A percentile compares a stretch with the other conserved stretches of the same genome.
phyloP scores from a whole-genome alignment of 1,139 yeast genomes.

The Pichia kudriavzevii region DNA sequence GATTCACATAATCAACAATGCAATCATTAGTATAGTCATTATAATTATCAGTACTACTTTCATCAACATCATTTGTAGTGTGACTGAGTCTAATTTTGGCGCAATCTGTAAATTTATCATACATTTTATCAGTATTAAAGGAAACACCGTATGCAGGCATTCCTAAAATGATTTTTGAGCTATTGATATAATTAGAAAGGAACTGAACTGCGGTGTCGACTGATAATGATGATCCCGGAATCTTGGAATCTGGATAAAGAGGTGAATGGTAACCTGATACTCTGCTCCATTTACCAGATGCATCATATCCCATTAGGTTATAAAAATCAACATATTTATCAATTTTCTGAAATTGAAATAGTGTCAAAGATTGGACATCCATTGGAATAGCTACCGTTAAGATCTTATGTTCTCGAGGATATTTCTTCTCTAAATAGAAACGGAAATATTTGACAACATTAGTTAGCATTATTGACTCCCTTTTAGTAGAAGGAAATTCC shows the following conservation, averaged over 20 bases:
- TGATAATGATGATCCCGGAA: conserved; percentile 30
- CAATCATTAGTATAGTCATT: conserved; percentile 20
- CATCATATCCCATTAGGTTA: conserved; percentile 91
- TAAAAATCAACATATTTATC: conserved; percentile 56
- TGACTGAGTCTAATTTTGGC: conserved; percentile 31
- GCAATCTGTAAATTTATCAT: conserved; percentile 37
- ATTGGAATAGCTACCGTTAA: conserved; percentile 78
- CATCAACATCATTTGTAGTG: conserved; percentile 3
- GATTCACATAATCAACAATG: conserved; percentile 16
- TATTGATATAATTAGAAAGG: conserved; percentile 32
- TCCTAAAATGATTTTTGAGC: conserved; percentile 55
- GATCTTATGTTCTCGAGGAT: conserved; percentile 27
- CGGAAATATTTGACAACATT: conserved; percentile 40
- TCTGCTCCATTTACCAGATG: conserved; percentile 69
- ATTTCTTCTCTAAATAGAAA: conserved; percentile 31
- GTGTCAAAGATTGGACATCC: conserved; percentile 37
- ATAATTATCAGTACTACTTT: conserved; percentile 4
- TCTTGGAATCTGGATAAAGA: conserved; percentile 31
- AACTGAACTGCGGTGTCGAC: conserved; percentile 42
- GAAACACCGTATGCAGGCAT: conserved; percentile 85
- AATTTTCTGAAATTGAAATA: conserved; percentile 43
- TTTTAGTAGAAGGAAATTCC: conserved; percentile 66
- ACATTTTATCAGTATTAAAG: conserved; percentile 43
- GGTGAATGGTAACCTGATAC: conserved; percentile 64
- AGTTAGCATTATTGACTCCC: conserved; percentile 42